Evolutionary conservation across 169 alveolate species (phyloP), one percentile per base, ranked within the genome.

Genomic region (Plasmodium coatneyi): DNA sequence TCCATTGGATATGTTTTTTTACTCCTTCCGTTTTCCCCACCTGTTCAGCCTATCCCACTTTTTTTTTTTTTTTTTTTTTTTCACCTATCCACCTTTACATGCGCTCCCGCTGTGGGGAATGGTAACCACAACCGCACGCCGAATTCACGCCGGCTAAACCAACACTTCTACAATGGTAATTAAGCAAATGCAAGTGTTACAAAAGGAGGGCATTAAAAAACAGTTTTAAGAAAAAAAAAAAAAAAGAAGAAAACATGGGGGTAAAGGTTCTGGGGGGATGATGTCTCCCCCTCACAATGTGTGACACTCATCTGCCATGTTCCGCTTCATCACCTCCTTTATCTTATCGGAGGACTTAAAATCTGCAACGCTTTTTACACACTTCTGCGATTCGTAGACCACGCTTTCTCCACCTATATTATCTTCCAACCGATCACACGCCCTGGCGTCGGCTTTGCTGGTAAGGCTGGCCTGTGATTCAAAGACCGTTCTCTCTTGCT

Each of bases 321-420:
- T 89, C 74, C 94, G 66, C 72, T 79, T 89, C 94, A 89, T 89
- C 25, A 89, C 94, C 71, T 89, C 94, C 82, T 89, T 80, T 89
- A 89, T 89, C 72, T 89, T 89, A 28, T 89, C 94, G 3, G 91
- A 78, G 5, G 94, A 3, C 32, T 74, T 79, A 56, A 79, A 78
- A 60, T 89, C 94, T 28, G 94, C 74, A 36, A 30, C 71, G n/a
- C 22, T 80, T 9, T 80, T 43, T 30, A 34, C 52, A 52, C 94
- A 89, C 34, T 39, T 79, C 72, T 89, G 94, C 39, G 86, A 39
- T 36, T 89, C 94, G 49, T 39, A 89, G 19, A 89, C 46, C 28
- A 78, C 66, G 19, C 49, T 43, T 6, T 89, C 81, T 78, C 72
- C 94, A 7, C 71, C 10, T 9, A 19, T 30, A 16, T 39, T 66